phyloP scores from a whole-genome alignment of 1,284 basidiomycete genomes.

The Golubevia pallescens region DNA sequence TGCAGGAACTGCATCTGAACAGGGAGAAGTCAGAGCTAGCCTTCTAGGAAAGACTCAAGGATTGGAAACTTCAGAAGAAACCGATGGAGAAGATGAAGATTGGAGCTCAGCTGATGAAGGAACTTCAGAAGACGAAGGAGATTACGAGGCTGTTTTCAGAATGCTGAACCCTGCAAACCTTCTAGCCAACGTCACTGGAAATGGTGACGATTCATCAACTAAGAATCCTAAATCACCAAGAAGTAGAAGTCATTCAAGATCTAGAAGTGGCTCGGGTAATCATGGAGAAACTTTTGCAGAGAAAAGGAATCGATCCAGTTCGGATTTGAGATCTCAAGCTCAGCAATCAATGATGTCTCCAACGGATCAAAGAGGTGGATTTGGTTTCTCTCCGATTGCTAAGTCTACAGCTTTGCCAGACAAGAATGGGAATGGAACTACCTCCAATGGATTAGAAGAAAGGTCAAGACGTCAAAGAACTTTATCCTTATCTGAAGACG shows the following conservation, averaged over 20 bases:
- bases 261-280: constrained; percentile 30
- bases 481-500: not conserved
- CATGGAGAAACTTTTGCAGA: constrained; percentile 43
- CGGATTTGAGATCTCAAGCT: constrained; percentile 35
- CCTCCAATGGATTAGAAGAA: constrained; percentile 1
- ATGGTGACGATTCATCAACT: constrained; percentile 8
- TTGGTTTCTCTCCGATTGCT: not conserved
- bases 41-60: not conserved
- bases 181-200: constrained; percentile 14
- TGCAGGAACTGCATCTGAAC: constrained; percentile 1
- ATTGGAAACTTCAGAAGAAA: constrained; percentile 16
- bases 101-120: constrained; percentile 24
- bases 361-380: constrained; percentile 4
- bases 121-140: constrained; percentile 40
- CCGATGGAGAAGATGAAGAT: constrained; percentile 22
- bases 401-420: not conserved
- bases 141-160: constrained; percentile 55
- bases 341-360: constrained; percentile 3
- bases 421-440: constrained; percentile 1
- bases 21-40: not conserved
- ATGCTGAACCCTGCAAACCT: constrained; percentile 36
- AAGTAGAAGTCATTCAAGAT: constrained; percentile 29
- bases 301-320: constrained; percentile 44
- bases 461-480: constrained; percentile 9
- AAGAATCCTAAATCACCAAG: constrained; percentile 28